Conservation (phyloP, 176 grass and related monocot genomes). For the Microstegium vimineum region DNA sequence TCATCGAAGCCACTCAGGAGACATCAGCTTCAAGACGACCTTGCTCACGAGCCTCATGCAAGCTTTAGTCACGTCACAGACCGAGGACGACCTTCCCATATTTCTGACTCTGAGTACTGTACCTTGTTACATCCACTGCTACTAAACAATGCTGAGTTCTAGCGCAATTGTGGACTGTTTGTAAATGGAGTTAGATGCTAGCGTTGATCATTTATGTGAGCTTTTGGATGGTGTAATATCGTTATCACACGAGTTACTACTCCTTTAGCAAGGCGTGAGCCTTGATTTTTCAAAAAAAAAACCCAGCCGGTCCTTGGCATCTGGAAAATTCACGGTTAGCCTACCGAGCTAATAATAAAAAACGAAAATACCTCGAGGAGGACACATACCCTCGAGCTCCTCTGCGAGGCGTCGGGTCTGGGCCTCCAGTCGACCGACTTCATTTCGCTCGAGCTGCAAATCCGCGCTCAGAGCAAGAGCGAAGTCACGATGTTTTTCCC, state of each 20-base stretch:
- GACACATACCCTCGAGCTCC: too few relatives aligned
- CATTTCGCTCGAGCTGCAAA: too few relatives aligned
- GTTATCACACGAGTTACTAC: not conserved
- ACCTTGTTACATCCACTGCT: not conserved
- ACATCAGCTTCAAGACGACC: not conserved
- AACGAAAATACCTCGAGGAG: too few relatives aligned
- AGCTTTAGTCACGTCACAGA: not conserved
- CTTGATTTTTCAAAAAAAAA: too few relatives aligned
- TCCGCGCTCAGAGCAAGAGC: too few relatives aligned
- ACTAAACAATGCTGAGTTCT: not conserved
- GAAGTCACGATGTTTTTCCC: too few relatives aligned
- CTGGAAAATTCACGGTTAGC: too few relatives aligned
- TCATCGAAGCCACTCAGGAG: not conserved
- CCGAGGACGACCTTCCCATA: not conserved
- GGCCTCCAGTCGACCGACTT: too few relatives aligned
- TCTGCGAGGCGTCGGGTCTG: too few relatives aligned
- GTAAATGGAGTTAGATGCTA: slow-evolving; percentile 25
- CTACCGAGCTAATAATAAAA: too few relatives aligned
- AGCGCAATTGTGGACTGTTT: slow-evolving; percentile 16
- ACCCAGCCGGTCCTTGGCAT: too few relatives aligned
- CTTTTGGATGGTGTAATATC: slow-evolving; percentile 12
- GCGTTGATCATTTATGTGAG: not conserved
- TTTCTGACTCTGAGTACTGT: slow-evolving; percentile 7
- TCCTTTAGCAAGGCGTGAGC: not conserved
- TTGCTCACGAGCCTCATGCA: not conserved